Conservation (phyloP, 768 basidiomycete species). For the Boletus bicolor region DNA sequence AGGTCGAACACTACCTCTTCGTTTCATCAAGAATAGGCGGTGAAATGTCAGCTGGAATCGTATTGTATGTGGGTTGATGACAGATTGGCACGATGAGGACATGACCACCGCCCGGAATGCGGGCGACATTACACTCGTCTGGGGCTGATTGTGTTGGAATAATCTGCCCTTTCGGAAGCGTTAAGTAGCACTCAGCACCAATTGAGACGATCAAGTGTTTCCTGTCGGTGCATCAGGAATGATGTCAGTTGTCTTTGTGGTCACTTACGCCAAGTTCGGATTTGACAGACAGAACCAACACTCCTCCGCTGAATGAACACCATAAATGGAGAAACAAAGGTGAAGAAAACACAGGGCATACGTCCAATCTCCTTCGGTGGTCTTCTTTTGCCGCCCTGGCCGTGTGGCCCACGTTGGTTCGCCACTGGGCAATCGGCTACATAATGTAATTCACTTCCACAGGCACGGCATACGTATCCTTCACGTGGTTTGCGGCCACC, state of each 20-base stretch:
- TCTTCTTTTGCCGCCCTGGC: slow-evolving; percentile 37
- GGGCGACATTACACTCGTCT: slow-evolving; percentile 35
- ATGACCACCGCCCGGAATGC: slow-evolving; percentile 93
- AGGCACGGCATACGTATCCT: slow-evolving; percentile 90
- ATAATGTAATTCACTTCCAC: slow-evolving; percentile 82
- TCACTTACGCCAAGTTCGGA: slow-evolving; percentile 76
- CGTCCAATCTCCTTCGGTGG: slow-evolving; percentile 79
- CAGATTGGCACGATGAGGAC: slow-evolving; percentile 91
- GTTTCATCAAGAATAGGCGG: slow-evolving; percentile 78
- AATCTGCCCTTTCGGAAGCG: slow-evolving; percentile 95
- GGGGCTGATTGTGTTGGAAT: slow-evolving; percentile 68
- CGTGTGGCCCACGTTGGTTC: slow-evolving; percentile 44
- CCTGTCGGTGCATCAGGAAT: slow-evolving; percentile 37
- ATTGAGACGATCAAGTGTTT: slow-evolving; percentile 97
- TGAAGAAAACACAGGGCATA: slow-evolving; percentile 39
- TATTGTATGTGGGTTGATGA: slow-evolving; percentile 85
- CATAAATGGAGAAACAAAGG: not conserved
- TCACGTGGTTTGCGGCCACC: slow-evolving; percentile 78
- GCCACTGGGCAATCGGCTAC: slow-evolving; percentile 83
- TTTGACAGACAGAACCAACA: slow-evolving; percentile 99
- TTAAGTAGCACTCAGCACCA: slow-evolving; percentile 90
- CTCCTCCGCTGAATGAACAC: slow-evolving; percentile 62
- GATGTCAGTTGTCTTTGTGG: not conserved
- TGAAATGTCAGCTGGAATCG: slow-evolving; percentile 77
- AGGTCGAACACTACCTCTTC: slow-evolving; percentile 48